Evolutionary conservation across 1,139 yeast genomes (phyloP), one percentile per base, ranked within the genome.

Genomic region (Candida tetrigidarum): DNA sequence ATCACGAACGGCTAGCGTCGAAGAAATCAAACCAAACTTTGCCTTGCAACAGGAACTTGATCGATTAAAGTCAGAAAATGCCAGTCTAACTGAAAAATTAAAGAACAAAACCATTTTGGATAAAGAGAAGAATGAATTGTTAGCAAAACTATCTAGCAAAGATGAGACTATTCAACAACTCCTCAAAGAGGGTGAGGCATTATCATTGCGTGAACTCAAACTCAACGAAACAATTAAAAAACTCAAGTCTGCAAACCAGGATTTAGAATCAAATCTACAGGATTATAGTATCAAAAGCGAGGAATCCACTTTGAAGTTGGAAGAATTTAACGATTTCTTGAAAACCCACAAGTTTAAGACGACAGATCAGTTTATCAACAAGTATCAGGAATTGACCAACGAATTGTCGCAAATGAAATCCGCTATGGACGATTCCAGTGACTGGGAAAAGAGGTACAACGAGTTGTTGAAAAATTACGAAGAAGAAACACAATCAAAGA

Each of bases 121-220:
- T 12, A 51, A 50, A 22, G 53, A 50, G 23, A 46, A 44, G 18
- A 42, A 38, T 18, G 56, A 50, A 4, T 53, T 44, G 44, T 37
- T 25, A 39, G 60, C 55, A 41, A 72, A 64, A 45, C 50, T 71
- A 6, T 66, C 73, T 3, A 80, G 76, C 35, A 79, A 79, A 52
- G 91, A 86, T 39, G 73, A 71, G 30, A 74, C 86, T 49, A 84
- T 80, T 20, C 67, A 75, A 30, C 76, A 72, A 50, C 69, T 92
- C 29, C 63, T 86, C 58, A 81, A 79, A 47, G 98, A 92, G 63
- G 97, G 97, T 3, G 86, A 87, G 51, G 80, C 78, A 23, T 67
- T 92, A 33, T 85, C 96, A 0, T 78, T 78, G 48, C 86, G 82
- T 50, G 97, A 93, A 57, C 71, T 90, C 29, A 81, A 80, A 53